Conservation (phyloP, 768 basidiomycete genomes). For the Clitopilus hobsonii region DNA sequence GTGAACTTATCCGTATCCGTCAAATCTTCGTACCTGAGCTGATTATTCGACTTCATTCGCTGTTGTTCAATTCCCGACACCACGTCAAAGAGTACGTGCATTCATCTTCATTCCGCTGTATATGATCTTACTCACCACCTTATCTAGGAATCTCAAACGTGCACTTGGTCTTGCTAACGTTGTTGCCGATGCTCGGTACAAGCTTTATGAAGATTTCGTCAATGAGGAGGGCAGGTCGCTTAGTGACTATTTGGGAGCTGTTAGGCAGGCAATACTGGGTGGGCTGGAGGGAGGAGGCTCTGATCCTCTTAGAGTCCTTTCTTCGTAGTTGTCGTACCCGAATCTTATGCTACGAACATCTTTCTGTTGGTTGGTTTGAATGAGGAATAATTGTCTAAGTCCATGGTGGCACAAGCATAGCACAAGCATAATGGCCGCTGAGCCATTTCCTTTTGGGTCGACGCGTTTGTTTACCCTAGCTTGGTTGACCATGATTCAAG, state of each 20-base stretch:
- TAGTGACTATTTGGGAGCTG: conserved; percentile 68
- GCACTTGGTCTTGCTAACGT: conserved; percentile 76
- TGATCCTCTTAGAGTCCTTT: conserved; percentile 60
- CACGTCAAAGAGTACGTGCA: conserved; percentile 60
- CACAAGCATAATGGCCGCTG: too few species aligned
- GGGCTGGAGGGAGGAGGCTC: conserved; percentile 73
- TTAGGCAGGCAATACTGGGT: conserved; percentile 67
- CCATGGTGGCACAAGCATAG: too few species aligned
- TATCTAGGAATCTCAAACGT: conserved; percentile 64
- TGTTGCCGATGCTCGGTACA: conserved; percentile 84
- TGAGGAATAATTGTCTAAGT: too few species aligned
- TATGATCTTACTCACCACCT: neutral
- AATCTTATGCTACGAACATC: neutral
- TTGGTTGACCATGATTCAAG: too few species aligned
- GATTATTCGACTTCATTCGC: conserved; percentile 76
- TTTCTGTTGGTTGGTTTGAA: too few species aligned
- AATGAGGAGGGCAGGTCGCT: conserved; percentile 55
- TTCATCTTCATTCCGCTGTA: neutral
- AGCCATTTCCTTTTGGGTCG: too few species aligned
- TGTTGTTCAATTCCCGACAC: conserved; percentile 59
- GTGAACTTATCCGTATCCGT: conserved; percentile 76
- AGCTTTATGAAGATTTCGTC: conserved; percentile 82
- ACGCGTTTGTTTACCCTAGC: too few species aligned
- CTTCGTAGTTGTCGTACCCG: conserved; percentile 31
- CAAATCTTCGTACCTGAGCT: conserved; percentile 89